These are phyloP conservation scores for Neurospora sp. DNA, from an alignment of 2,329 filamentous ascomycete genomes.

Conservation along the genomic window DNA sequence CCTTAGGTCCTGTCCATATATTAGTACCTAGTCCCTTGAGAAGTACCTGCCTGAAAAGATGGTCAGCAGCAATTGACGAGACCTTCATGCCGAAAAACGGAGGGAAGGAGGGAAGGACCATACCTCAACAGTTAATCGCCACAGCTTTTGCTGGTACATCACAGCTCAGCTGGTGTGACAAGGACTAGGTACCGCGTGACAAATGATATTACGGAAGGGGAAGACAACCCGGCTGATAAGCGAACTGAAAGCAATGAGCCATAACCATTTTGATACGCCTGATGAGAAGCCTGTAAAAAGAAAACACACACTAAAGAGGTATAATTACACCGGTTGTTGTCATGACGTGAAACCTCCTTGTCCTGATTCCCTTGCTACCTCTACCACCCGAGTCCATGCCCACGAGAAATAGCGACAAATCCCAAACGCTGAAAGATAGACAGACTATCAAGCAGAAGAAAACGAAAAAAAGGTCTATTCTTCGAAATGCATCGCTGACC, in stretches of 20 bases:
- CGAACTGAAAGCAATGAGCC: not conserved
- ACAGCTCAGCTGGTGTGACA: too few relatives aligned
- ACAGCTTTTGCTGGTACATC: not conserved
- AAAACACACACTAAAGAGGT: not conserved
- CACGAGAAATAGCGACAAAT: not conserved
- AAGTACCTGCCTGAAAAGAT: not conserved
- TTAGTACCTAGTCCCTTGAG: too few relatives aligned
- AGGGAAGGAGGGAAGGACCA: not conserved
- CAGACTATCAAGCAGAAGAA: not conserved
- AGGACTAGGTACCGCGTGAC: not conserved
- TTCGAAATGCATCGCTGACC: not conserved
- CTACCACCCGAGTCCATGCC: not conserved
- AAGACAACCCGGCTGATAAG: not conserved
- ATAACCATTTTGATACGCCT: not conserved
- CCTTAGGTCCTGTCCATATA: too few relatives aligned
- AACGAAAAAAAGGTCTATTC: not conserved
- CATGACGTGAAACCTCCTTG: not conserved
- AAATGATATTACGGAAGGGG: not conserved
- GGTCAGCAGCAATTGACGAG: not conserved
- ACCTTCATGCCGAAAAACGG: not conserved
- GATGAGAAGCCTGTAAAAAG: not conserved
- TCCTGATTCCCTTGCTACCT: not conserved
- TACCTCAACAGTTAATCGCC: not conserved
- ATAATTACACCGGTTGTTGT: not conserved
- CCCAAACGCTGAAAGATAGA: not conserved